Percentiles rank a stretch among this genome's conserved stretches.
These are phyloP conservation scores for Wickerhamomyces xylosicus DNA, from an alignment of 805 yeast genomes.

Conservation along the genomic window DNA sequence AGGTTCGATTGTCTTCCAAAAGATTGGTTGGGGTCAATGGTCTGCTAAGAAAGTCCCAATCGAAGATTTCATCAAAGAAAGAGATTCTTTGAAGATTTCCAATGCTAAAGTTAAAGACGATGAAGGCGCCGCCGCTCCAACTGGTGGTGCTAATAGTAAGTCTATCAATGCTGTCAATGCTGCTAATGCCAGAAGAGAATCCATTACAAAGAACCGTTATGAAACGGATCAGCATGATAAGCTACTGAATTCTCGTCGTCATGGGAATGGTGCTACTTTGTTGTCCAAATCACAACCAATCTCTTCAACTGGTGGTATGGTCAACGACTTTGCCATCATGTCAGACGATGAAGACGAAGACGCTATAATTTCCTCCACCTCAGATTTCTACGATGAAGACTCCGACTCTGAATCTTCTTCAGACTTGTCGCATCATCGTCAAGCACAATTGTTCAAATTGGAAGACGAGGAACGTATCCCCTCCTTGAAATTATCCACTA, in stretches of 20 bases:
- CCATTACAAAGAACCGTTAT: constrained; percentile 19
- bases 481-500: constrained; percentile 16
- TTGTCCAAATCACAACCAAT: constrained; percentile 3
- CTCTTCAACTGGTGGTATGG: constrained; percentile 29
- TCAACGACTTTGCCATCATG: constrained; percentile 21
- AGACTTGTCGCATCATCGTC: constrained; percentile 4
- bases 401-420: constrained; percentile 18
- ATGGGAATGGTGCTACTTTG: too few species aligned
- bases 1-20: constrained; percentile 61
- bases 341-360: constrained; percentile 22
- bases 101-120: constrained; percentile 35
- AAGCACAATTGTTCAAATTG: constrained; percentile 18
- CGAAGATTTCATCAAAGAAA: constrained; percentile 25
- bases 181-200: constrained; percentile 23
- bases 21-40: constrained; percentile 99
- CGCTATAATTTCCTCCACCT: constrained; percentile 2
- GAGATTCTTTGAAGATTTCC: constrained; percentile 30
- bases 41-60: constrained; percentile 49
- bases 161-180: constrained; percentile 2
- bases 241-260: constrained; percentile 8
- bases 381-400: constrained; percentile 23
- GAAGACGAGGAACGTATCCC: constrained; percentile 26
- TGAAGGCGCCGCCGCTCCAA: constrained; percentile 3
- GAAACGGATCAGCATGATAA: constrained; percentile 18
- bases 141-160: constrained; percentile 1